These are phyloP conservation scores for Amniculicola lignicola DNA, from an alignment of 495 filamentous ascomycete species.

Conservation along the genomic window DNA sequence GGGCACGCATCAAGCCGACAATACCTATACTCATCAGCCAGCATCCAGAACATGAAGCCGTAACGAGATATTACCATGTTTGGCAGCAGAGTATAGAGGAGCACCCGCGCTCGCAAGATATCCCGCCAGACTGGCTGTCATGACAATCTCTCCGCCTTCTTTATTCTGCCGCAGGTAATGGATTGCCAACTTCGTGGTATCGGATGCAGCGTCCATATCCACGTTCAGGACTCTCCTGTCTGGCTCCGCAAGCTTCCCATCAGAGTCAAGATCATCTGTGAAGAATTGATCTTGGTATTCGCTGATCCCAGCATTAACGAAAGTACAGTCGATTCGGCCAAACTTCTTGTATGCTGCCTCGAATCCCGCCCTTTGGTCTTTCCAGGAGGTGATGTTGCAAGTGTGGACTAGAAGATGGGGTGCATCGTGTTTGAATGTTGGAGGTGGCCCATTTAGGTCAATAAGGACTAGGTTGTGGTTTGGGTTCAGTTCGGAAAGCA, in stretches of 20 bases:
- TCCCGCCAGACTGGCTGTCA: slow-evolving; percentile 39
- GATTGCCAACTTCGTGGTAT: slow-evolving; percentile 38
- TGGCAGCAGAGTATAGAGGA: slow-evolving; percentile 39
- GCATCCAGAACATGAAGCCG: not conserved
- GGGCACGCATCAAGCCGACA: slow-evolving; percentile 40
- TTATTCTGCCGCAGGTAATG: slow-evolving; percentile 37
- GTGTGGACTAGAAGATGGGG: slow-evolving; percentile 36
- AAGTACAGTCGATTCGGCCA: slow-evolving; percentile 38
- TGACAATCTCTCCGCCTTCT: slow-evolving; percentile 35
- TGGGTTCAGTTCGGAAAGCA: slow-evolving; percentile 32
- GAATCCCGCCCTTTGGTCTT: slow-evolving; percentile 34
- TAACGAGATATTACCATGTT: slow-evolving; percentile 36
- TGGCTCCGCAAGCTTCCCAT: slow-evolving; percentile 36
- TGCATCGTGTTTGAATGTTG: slow-evolving; percentile 23
- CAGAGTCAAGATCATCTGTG: slow-evolving; percentile 30
- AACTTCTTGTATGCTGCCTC: slow-evolving; percentile 33
- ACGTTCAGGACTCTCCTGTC: slow-evolving; percentile 36
- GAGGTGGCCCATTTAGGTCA: slow-evolving; percentile 27
- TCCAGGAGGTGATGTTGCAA: slow-evolving; percentile 39
- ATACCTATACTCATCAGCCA: slow-evolving; percentile 19
- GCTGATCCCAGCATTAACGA: slow-evolving; percentile 41
- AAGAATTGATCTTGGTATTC: slow-evolving; percentile 41
- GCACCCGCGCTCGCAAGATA: slow-evolving; percentile 39
- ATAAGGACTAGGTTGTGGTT: slow-evolving; percentile 37
- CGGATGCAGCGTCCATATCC: slow-evolving; percentile 38